Evolutionary conservation across 768 basidiomycete species (phyloP), one percentile per base, ranked within the genome.

Genomic region (Boletus pseudo-olivaceus): DNA sequence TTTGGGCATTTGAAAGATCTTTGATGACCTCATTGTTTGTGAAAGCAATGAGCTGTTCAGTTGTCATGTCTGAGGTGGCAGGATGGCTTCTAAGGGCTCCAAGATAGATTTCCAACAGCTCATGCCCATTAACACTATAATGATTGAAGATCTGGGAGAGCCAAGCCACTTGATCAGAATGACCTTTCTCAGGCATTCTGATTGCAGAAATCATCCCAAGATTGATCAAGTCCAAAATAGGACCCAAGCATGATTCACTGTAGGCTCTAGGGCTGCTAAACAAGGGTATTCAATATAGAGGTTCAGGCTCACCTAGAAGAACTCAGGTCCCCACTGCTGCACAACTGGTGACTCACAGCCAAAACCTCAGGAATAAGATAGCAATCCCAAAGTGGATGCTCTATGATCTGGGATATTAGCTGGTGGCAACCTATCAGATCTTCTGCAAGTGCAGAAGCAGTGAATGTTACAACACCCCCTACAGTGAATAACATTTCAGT

Each of bases 381-480:
- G 49, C 82, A 82, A 11, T 72, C 72, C 88, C 88, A 92, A 17
- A 85, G 62, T 23, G 83, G 84, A 61, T 90, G 88, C 38, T 78
- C 73, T 51, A 73, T 67, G 14, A 87, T 67, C 60, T 80, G 73
- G 20, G 66, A 69, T 39, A 91, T 81, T 10, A 77, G 69, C 15
- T 79, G 65, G 39, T 74, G 67, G 11, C 82, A 68, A 14, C 75
- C 80, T 34, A 75, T 48, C 6, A 82, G 80, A 62, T 85, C 76
- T 34, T 80, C 76, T 12, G 77, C 57, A 44, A 91, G 74, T 19
- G 82, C 85, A 49, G 72, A 72, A 1, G 88, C 78, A 17, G 84
- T 85, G 54, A 91, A 87, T 2, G 88, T 88, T 2, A 84, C 77
- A 56, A 91, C 69, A 4, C 90, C 90, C 45, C 90, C 90, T 91